These are phyloP conservation scores for Pseudopyrenochaeta lycopersici DNA, from an alignment of 2,329 filamentous ascomycete genomes.

Conservation along the genomic window DNA sequence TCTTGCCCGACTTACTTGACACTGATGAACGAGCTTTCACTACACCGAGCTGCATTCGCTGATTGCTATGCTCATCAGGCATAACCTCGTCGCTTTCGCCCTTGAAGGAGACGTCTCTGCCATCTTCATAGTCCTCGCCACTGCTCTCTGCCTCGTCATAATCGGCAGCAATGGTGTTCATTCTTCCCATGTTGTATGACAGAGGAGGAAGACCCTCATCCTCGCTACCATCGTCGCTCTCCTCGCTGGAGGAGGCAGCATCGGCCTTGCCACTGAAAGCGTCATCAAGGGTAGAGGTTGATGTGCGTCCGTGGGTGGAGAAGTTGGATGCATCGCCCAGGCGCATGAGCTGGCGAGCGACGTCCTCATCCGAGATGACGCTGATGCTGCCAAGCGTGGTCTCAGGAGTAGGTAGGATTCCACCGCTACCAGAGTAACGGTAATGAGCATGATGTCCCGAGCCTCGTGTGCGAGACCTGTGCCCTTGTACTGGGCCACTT, in stretches of 20 bases:
- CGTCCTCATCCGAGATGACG: conserved; percentile 97
- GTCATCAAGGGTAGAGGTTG: conserved; percentile 91
- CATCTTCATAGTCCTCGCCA: conserved; percentile 67
- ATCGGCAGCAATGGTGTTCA: conserved; percentile 51
- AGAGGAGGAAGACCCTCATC: conserved; percentile 60
- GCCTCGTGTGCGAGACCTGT: conserved; percentile 47
- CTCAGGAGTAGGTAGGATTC: conserved; percentile 87
- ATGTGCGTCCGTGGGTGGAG: conserved; percentile 85
- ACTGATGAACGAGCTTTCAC: conserved; percentile 48
- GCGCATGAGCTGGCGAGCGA: conserved; percentile 95
- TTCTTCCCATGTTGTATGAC: conserved; percentile 35
- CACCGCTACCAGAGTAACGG: conserved; percentile 58
- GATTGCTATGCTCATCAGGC: conserved; percentile 44
- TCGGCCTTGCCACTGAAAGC: conserved; percentile 92
- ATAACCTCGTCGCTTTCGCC: conserved; percentile 61
- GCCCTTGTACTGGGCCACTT: conserved; percentile 41
- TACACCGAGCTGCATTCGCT: conserved; percentile 54
- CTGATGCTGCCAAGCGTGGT: conserved; percentile 85
- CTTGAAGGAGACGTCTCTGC: conserved; percentile 62
- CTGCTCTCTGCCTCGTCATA: conserved; percentile 64
- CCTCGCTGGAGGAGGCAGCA: conserved; percentile 57
- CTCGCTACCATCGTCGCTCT: conserved; percentile 77
- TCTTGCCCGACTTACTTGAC: conserved; percentile 52
- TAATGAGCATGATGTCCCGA: conserved; percentile 50
- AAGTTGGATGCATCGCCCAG: conserved; percentile 93